phyloP scores from a whole-genome alignment of 2,329 filamentous ascomycete genomes.

The Fusarium sp. region DNA sequence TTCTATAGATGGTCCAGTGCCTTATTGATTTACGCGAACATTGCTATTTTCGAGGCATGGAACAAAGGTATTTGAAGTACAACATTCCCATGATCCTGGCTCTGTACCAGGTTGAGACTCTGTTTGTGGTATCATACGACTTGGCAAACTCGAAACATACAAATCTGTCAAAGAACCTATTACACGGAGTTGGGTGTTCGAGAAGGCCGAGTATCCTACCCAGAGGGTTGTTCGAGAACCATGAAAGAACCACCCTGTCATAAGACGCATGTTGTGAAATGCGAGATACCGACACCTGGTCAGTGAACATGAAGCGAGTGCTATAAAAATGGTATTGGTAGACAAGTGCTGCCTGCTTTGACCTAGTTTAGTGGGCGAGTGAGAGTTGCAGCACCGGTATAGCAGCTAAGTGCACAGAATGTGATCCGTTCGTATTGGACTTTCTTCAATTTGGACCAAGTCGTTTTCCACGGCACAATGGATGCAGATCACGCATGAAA shows the following conservation, averaged over 20 bases:
- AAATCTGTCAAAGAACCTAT: not conserved
- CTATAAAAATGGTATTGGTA: not conserved
- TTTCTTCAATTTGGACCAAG: not conserved
- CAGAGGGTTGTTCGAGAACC: not conserved
- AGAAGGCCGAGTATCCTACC: conserved; percentile 33
- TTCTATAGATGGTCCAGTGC: too few relatives aligned
- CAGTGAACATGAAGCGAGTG: not conserved
- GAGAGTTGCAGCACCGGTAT: not conserved
- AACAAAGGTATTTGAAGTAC: conserved; percentile 8
- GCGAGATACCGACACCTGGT: not conserved
- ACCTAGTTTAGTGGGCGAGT: too few relatives aligned
- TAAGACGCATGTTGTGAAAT: not conserved
- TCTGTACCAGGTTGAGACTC: not conserved
- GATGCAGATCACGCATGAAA: not conserved
- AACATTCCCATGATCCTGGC: not conserved
- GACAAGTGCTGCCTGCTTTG: not conserved
- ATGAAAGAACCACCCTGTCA: not conserved
- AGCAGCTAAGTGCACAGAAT: not conserved
- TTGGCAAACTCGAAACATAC: not conserved
- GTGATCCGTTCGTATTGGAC: not conserved
- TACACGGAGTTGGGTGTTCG: not conserved
- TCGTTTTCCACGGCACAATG: not conserved
- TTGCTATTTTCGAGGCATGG: not conserved
- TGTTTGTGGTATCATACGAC: not conserved
- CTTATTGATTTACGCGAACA: not conserved